Evolutionary conservation across 192 early-diverging fungal species (phyloP).

Genomic region (Globomyces pollinis-pini): DNA sequence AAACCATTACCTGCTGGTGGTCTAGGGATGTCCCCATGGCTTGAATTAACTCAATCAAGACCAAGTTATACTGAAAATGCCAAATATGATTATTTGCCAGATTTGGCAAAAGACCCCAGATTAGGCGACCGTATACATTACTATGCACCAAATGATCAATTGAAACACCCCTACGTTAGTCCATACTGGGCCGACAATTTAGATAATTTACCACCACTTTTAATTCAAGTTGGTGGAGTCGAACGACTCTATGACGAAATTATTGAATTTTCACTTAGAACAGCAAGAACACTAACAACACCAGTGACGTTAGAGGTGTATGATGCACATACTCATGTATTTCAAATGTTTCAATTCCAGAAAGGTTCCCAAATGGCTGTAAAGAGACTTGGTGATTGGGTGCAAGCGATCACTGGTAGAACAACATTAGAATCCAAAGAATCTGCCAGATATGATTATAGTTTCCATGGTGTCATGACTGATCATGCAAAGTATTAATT

Average conservation of each 20-base stretch:
- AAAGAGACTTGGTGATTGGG: neutral
- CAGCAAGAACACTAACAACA: neutral
- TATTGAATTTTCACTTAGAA: neutral
- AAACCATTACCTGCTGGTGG: neutral
- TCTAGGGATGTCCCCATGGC: neutral
- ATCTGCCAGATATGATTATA: too few relatives aligned
- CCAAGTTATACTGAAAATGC: neutral
- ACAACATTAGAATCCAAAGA: too few relatives aligned
- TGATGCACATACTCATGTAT: constrained; percentile 1
- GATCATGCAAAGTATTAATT: too few relatives aligned
- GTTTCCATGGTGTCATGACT: too few relatives aligned
- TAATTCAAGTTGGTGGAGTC: constrained; percentile 8
- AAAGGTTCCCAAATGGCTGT: neutral
- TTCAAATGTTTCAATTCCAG: constrained; percentile 4
- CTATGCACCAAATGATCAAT: constrained; percentile 2
- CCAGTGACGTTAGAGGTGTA: neutral
- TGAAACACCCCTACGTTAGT: constrained; percentile 5
- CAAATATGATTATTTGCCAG: constrained; percentile 3
- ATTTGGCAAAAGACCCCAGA: constrained; percentile 1
- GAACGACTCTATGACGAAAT: constrained; percentile 7
- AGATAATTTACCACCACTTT: neutral
- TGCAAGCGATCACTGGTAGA: too few relatives aligned
- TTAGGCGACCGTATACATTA: neutral
- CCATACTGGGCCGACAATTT: neutral
- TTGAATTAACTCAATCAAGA: constrained; percentile 5